Evolutionary conservation across 2,329 filamentous ascomycete genomes (phyloP), one percentile per base, ranked within the genome.

Genomic region (Aspergillus uvarum): DNA sequence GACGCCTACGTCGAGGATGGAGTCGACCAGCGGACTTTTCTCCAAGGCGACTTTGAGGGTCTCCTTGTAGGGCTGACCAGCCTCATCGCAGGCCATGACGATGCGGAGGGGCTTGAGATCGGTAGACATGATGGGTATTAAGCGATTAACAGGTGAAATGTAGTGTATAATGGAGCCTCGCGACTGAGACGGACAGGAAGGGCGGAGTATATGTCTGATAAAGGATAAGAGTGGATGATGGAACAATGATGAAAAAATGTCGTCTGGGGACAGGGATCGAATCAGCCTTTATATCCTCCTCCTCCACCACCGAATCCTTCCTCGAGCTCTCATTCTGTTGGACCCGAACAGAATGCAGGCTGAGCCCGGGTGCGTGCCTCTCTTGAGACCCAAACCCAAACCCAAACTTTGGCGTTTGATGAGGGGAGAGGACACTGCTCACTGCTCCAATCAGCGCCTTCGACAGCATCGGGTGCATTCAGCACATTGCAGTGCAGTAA

Each of bases 51-150:
- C 80, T 73, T 90, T 91, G 79, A 96, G 88, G 67, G 86, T 85
- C 73, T 87, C 85, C 77, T 94, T 95, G 85, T 95, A 95, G 67
- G 78, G 80, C 69, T 89, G 83, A 72, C 91, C 91, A 61, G 90
- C 90, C 68, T 91, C 89, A 73, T 89, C 86, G 73, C 82, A 82
- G 74, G 85, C 86, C 68, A 89, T 81, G 69, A 83, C 86, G 68
- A 89, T 85, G 71, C 83, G 82, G 68, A 87, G 79, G 57, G 77
- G 77, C 59, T 71, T 71, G 22, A 66, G 67, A 52, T 71, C 70
- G 63, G 69, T 55, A 67, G 71, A 68, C 73, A 76, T 76, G 10
- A 29, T 70, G 58, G 12, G 6, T 31, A 22, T 44, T 19, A 53
- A 12, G 52, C 19, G 26, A 42, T 56, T 47, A 21, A 10, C 21